A percentile compares a stretch with the other conserved stretches of the same genome.
Evolutionary conservation across 2,329 filamentous ascomycete genomes (phyloP).

Genomic region (Scolecobasidium constrictum): DNA sequence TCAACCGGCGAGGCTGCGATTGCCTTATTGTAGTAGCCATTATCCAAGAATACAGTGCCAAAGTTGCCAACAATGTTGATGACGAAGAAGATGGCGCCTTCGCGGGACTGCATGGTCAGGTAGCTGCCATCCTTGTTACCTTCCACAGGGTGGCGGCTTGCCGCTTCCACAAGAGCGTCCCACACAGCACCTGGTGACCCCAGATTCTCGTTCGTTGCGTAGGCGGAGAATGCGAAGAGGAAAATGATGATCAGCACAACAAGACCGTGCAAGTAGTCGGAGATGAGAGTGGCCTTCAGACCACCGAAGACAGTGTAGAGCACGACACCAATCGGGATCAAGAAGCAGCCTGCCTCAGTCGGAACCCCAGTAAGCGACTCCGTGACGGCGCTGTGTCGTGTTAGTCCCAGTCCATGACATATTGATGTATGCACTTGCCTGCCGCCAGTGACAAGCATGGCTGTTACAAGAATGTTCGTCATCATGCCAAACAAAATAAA

Average conservation of each 20-base stretch:
- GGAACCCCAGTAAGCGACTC: conserved; percentile 14
- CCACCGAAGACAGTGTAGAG: conserved; percentile 16
- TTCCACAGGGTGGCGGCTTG: conserved; percentile 23
- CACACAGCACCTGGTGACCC: conserved; percentile 29
- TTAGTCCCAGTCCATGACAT: too few species aligned
- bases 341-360: conserved; percentile 13
- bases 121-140: conserved; percentile 32
- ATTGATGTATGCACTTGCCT: not conserved
- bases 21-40: conserved; percentile 16
- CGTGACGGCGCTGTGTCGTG: too few species aligned
- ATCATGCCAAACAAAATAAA: conserved; percentile 14
- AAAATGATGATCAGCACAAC: conserved; percentile 33
- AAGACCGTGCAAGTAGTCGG: conserved; percentile 28
- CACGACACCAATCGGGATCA: conserved; percentile 16
- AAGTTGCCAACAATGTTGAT: conserved; percentile 29
- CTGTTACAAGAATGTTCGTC: conserved; percentile 68
- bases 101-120: conserved; percentile 28
- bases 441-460: conserved; percentile 81
- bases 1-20: conserved; percentile 16
- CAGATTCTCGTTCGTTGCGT: conserved; percentile 24
- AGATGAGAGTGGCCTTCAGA: conserved; percentile 16
- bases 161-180: conserved; percentile 28
- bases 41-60: conserved; percentile 28
- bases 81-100: conserved; percentile 33
- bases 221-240: conserved; percentile 31